Evolutionary conservation across 345 rosid species (phyloP).

Genomic region (Euphorbia tirucalli): DNA sequence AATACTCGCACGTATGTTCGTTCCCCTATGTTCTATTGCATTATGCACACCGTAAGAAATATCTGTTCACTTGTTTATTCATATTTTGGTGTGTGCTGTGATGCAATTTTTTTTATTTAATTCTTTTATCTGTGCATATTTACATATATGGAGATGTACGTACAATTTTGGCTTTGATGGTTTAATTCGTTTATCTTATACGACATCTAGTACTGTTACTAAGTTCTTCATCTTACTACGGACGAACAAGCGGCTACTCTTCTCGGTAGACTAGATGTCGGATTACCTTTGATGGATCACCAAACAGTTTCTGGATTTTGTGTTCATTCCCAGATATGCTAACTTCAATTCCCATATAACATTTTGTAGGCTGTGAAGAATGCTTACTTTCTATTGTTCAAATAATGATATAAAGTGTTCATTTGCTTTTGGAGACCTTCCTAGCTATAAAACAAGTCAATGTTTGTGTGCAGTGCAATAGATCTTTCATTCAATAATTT

Average conservation of each 20-base stretch:
- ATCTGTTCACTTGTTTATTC: background rate
- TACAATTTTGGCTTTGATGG: background rate
- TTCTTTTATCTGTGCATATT: background rate
- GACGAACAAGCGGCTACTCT: background rate
- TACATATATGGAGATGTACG: background rate
- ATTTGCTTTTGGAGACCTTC: background rate
- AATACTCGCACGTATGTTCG: slow-evolving; percentile 4
- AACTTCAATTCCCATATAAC: background rate
- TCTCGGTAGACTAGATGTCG: background rate
- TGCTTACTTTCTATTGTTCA: background rate
- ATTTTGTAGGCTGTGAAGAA: background rate
- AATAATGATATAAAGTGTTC: background rate
- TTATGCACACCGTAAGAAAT: background rate
- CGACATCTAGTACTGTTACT: too few relatives aligned
- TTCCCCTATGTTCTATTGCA: background rate
- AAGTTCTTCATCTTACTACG: background rate
- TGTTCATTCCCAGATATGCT: background rate
- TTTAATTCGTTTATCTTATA: too few relatives aligned
- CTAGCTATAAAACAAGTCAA: background rate
- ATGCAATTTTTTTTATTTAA: background rate
- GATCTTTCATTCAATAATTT: slow-evolving; percentile 22
- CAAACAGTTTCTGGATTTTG: background rate
- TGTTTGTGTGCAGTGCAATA: slow-evolving; percentile 7
- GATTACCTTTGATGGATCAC: background rate
- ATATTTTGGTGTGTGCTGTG: background rate